These are phyloP conservation scores for Luvunga scandens DNA, from an alignment of 345 rosid species.

Conservation along the genomic window DNA sequence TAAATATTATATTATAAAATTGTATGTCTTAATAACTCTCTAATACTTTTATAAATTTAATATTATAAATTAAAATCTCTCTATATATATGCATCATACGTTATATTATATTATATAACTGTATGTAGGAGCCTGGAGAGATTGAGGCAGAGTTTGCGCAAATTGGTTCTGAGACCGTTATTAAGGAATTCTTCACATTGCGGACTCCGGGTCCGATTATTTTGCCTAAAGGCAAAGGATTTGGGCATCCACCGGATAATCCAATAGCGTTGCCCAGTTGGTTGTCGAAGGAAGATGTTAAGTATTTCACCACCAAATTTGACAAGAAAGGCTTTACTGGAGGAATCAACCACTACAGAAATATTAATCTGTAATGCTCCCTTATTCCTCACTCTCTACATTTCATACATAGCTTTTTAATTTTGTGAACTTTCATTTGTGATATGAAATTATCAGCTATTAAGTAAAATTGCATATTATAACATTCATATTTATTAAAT, in stretches of 20 bases:
- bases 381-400: not conserved
- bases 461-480: too few relatives aligned
- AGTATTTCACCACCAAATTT: constrained; percentile 46
- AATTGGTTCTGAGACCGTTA: constrained; percentile 40
- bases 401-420: too few relatives aligned
- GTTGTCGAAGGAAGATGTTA: constrained; percentile 57
- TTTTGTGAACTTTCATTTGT: not conserved
- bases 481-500: too few relatives aligned
- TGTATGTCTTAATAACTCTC: too few relatives aligned
- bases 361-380: constrained; percentile 46
- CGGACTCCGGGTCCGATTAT: constrained; percentile 47
- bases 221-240: constrained; percentile 48
- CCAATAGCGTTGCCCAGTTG: constrained; percentile 59
- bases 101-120: too few relatives aligned
- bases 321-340: constrained; percentile 72
- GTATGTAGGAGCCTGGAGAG: constrained; percentile 53
- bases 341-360: constrained; percentile 72
- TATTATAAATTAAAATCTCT: too few relatives aligned
- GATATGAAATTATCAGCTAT: too few relatives aligned
- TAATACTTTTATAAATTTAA: too few relatives aligned
- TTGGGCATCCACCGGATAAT: constrained; percentile 28
- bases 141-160: constrained; percentile 58
- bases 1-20: too few relatives aligned
- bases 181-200: constrained; percentile 44
- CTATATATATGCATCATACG: too few relatives aligned